Evolutionary conservation across 306 rosid genomes (phyloP).

Genomic region (Parietaria judaica): DNA sequence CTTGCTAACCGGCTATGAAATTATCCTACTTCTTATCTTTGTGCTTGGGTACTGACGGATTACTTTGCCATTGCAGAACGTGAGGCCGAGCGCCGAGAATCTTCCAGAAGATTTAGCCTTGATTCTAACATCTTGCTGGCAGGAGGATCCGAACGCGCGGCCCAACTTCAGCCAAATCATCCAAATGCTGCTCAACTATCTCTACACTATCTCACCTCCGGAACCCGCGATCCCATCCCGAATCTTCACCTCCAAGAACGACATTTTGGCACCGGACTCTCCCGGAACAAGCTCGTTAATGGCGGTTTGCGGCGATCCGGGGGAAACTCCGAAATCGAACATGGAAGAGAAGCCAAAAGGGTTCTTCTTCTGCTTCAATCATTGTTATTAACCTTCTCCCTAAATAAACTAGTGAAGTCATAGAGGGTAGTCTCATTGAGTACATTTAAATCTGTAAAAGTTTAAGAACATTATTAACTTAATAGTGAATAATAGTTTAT

Average conservation of each 20-base stretch:
- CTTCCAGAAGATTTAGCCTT: conserved; percentile 69
- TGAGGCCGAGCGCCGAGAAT: conserved; percentile 80
- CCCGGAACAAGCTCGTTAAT: conserved; percentile 92
- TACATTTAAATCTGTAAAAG: conserved; percentile 35
- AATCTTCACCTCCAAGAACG: conserved; percentile 64
- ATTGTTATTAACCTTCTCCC: conserved; percentile 56
- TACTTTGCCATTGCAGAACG: conserved; percentile 56
- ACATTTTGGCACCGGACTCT: conserved; percentile 68
- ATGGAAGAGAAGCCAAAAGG: conserved; percentile 57
- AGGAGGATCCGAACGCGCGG: conserved; percentile 78
- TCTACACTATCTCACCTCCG: conserved; percentile 64
- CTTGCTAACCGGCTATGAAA: too few species aligned
- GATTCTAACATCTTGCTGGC: conserved; percentile 86
- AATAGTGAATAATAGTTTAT: too few species aligned
- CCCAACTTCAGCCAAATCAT: conserved; percentile 82
- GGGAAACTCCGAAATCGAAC: conserved; percentile 56
- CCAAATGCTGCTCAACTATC: conserved; percentile 75
- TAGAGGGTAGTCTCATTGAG: conserved; percentile 27
- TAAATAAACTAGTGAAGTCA: conserved; percentile 25
- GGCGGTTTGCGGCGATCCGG: conserved; percentile 49
- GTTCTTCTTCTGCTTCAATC: conserved; percentile 76
- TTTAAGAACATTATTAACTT: conserved; percentile 18
- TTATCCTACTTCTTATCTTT: too few species aligned
- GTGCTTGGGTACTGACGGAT: neutral
- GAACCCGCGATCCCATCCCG: conserved; percentile 53